Conservation (phyloP, 1,284 basidiomycete species). For the Singerocomus inundabilis region DNA sequence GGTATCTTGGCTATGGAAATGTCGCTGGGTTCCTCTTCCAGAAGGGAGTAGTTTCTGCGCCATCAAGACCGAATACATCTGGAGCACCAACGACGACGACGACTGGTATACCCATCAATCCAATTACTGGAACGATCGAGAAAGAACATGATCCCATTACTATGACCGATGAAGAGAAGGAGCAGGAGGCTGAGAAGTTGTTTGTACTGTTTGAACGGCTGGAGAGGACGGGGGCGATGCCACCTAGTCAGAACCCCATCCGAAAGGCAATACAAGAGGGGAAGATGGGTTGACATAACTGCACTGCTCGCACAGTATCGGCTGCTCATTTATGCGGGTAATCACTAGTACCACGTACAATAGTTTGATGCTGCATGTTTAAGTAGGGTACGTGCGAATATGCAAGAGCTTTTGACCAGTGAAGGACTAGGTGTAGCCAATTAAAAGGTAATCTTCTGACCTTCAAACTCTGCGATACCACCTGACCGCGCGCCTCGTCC, state of each 20-base stretch:
- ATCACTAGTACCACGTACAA: background rate
- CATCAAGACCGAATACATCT: constrained; percentile 28
- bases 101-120: constrained; percentile 60
- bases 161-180: constrained; percentile 93
- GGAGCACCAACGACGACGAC: constrained; percentile 38
- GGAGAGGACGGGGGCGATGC: constrained; percentile 68
- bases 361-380: background rate
- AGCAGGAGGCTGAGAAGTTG: constrained; percentile 84
- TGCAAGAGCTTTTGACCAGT: background rate
- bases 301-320: background rate
- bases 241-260: constrained; percentile 67
- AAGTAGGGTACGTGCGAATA: background rate
- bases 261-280: constrained; percentile 63
- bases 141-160: constrained; percentile 40
- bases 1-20: constrained; percentile 87
- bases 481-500: constrained; percentile 61
- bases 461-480: constrained; percentile 71
- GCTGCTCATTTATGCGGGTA: background rate
- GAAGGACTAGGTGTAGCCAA: constrained; percentile 6
- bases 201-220: constrained; percentile 88
- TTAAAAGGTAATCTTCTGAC: constrained; percentile 80
- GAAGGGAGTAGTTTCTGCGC: constrained; percentile 75
- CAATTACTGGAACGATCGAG: constrained; percentile 72
- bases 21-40: constrained; percentile 90
- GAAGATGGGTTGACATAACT: constrained; percentile 27